Evolutionary conservation across 768 basidiomycete species (phyloP).

Genomic region (Symmetrospora coprosmae): DNA sequence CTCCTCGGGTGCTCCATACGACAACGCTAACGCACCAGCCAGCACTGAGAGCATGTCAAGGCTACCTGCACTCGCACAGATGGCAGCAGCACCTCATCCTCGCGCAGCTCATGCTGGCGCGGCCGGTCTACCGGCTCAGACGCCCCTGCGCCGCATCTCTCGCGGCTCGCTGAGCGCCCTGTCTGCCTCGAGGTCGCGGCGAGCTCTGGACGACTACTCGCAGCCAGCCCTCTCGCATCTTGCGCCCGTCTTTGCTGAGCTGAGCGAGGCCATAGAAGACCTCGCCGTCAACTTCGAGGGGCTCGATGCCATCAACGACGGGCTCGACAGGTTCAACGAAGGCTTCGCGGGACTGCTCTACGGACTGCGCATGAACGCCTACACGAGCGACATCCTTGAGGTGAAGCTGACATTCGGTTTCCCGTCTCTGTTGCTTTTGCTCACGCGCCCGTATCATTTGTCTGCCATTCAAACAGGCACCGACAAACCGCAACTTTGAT

Average conservation of each 20-base stretch:
- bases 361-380: slow-evolving; percentile 27
- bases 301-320: slow-evolving; percentile 1
- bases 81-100: too few relatives aligned
- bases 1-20: too few relatives aligned
- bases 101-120: too few relatives aligned
- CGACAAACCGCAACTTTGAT: slow-evolving; percentile 26
- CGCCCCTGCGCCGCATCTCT: slow-evolving; percentile 22
- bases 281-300: slow-evolving; percentile 23
- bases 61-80: too few relatives aligned
- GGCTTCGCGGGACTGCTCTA: slow-evolving; percentile 26
- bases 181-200: background rate
- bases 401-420: background rate
- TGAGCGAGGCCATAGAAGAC: slow-evolving; percentile 25
- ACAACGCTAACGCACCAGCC: too few relatives aligned
- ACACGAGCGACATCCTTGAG: slow-evolving; percentile 30
- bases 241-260: slow-evolving; percentile 22
- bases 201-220: background rate
- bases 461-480: slow-evolving; percentile 7
- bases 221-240: slow-evolving; percentile 23
- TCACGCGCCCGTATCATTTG: background rate
- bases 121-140: too few relatives aligned
- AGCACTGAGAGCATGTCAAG: too few relatives aligned
- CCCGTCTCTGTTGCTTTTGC: background rate
- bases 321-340: slow-evolving; percentile 28
- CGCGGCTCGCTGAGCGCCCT: slow-evolving; percentile 15